These are phyloP conservation scores for Yamagishiella unicocca DNA, from an alignment of 139 green algal species.

Conservation along the genomic window DNA sequence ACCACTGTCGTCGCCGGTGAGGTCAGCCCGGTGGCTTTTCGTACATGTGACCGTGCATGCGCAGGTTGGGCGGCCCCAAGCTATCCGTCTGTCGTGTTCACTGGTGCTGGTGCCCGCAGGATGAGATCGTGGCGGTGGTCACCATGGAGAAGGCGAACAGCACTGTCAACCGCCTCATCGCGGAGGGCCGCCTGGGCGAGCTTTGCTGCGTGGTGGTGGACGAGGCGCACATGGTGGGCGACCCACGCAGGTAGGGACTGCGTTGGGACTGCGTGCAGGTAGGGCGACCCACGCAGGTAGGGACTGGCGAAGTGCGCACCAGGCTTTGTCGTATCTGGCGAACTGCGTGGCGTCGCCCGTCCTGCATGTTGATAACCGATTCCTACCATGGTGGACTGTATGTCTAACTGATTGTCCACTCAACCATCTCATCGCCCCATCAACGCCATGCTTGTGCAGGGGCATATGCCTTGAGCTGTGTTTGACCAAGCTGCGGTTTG, in stretches of 20 bases:
- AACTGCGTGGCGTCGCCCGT: too few relatives aligned
- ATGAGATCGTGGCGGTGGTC: constrained; percentile 68
- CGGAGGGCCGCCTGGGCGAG: constrained; percentile 71
- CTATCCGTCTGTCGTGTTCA: background rate
- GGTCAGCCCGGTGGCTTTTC: too few relatives aligned
- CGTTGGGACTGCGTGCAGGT: background rate
- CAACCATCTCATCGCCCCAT: too few relatives aligned
- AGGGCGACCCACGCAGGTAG: too few relatives aligned
- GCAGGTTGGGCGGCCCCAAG: too few relatives aligned
- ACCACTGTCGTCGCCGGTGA: constrained; percentile 45
- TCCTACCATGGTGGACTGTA: too few relatives aligned
- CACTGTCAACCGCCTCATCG: constrained; percentile 67
- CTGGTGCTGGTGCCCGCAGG: constrained; percentile 21
- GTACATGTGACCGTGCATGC: too few relatives aligned
- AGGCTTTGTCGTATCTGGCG: too few relatives aligned
- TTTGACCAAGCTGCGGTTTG: constrained; percentile 88
- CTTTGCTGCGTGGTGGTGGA: constrained; percentile 87
- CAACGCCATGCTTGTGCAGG: too few relatives aligned
- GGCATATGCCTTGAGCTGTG: constrained; percentile 92
- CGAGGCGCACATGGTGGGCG: constrained; percentile 87
- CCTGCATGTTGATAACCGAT: too few relatives aligned
- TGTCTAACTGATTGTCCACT: too few relatives aligned
- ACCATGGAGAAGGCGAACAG: constrained; percentile 91
- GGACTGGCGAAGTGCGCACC: too few relatives aligned
- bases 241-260: constrained; percentile 70